Conservation (phyloP, 495 filamentous ascomycete genomes). For the Talaromyces liani region DNA sequence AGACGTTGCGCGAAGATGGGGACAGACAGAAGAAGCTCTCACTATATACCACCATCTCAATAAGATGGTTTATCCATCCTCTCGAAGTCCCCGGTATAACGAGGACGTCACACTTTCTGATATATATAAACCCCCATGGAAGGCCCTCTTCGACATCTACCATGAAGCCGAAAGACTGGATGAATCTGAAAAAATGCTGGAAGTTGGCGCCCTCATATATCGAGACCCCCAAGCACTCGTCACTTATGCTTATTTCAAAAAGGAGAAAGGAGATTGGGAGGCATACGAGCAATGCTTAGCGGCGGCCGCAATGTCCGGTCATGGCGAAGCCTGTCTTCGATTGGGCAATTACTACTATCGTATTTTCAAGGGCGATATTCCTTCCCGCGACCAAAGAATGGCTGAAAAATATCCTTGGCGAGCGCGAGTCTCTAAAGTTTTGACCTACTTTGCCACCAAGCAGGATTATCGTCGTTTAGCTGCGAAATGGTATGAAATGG, state of each 20-base stretch:
- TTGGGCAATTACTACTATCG: slow-evolving; percentile 35
- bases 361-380: slow-evolving; percentile 19
- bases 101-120: slow-evolving; percentile 12
- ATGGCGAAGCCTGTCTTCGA: slow-evolving; percentile 21
- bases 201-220: slow-evolving; percentile 23
- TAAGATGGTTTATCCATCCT: slow-evolving; percentile 13
- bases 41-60: slow-evolving; percentile 22
- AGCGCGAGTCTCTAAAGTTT: not conserved
- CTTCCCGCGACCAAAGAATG: slow-evolving; percentile 16
- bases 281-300: slow-evolving; percentile 31
- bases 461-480: slow-evolving; percentile 22
- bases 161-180: slow-evolving; percentile 8
- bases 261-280: slow-evolving; percentile 16
- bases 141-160: slow-evolving; percentile 19
- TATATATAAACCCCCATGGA: slow-evolving; percentile 17
- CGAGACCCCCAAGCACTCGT: slow-evolving; percentile 24
- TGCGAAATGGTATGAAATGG: slow-evolving; percentile 26
- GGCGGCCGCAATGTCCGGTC: slow-evolving; percentile 23
- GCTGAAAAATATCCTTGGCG: not conserved
- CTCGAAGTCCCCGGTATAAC: not conserved
- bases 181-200: slow-evolving; percentile 11
- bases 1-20: slow-evolving; percentile 18
- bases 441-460: slow-evolving; percentile 1
- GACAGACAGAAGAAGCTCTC: slow-evolving; percentile 15
- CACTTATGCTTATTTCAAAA: slow-evolving; percentile 18